Evolutionary conservation across 202 grass and related monocot species (phyloP).

Genomic region (Eragrostis tef): DNA sequence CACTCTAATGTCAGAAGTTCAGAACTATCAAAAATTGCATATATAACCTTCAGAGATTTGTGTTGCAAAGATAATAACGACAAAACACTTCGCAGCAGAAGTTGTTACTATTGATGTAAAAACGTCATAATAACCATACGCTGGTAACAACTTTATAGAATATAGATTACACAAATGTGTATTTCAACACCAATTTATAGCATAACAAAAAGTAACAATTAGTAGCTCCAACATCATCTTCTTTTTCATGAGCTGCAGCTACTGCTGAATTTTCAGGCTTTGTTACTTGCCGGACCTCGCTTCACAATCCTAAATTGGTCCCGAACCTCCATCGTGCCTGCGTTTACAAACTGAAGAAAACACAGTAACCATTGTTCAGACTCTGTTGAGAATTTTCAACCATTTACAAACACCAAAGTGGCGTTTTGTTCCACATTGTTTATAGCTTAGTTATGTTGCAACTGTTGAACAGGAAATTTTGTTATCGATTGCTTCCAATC

Average conservation of each 20-base stretch:
- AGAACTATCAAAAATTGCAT: neutral
- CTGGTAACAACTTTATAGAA: neutral
- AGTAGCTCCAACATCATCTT: neutral
- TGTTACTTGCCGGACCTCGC: conserved; percentile 8
- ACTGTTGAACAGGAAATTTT: neutral
- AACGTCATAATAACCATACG: neutral
- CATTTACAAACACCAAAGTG: conserved; percentile 15
- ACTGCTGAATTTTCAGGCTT: conserved; percentile 7
- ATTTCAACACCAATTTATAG: conserved; percentile 2
- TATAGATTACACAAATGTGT: neutral
- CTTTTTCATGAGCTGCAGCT: neutral
- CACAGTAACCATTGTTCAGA: conserved; percentile 26
- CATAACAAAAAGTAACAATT: neutral
- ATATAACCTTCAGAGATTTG: neutral
- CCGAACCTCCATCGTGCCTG: conserved; percentile 57
- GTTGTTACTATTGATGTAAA: neutral
- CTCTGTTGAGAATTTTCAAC: neutral
- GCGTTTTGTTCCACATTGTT: neutral
- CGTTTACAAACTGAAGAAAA: conserved; percentile 75
- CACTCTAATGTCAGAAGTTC: neutral
- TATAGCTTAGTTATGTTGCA: neutral
- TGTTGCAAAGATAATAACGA: neutral
- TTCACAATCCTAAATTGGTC: conserved; percentile 80
- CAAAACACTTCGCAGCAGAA: neutral
- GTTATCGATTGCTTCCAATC: neutral